Evolutionary conservation across 2,329 filamentous ascomycete species (phyloP).

Genomic region (Cyphellophora europaea): DNA sequence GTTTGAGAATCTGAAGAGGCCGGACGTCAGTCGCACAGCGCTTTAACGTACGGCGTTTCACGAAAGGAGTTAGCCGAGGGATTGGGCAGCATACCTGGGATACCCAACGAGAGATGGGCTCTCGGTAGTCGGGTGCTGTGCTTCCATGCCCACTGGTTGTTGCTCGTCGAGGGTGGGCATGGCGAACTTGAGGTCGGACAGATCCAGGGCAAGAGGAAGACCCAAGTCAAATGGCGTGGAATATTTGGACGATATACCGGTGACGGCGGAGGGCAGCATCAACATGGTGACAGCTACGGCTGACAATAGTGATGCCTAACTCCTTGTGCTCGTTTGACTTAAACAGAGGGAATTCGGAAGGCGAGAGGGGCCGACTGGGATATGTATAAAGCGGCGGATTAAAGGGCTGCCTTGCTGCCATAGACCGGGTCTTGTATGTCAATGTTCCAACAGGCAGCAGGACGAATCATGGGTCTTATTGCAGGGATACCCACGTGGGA

Average conservation of each 20-base stretch:
- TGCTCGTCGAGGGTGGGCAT: neutral
- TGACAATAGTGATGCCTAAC: too few relatives aligned
- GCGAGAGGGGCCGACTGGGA: too few relatives aligned
- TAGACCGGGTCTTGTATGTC: neutral
- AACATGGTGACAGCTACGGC: neutral
- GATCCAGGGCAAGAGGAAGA: neutral
- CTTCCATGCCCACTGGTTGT: neutral
- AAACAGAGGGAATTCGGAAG: too few relatives aligned
- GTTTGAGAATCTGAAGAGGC: neutral
- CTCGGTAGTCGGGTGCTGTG: neutral
- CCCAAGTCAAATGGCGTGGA: neutral
- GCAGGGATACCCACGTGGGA: slow-evolving; percentile 1
- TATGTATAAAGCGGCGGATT: too few relatives aligned
- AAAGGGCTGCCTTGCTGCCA: too few relatives aligned
- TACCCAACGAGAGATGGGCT: neutral
- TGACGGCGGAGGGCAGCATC: neutral
- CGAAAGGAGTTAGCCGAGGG: neutral
- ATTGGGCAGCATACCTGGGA: neutral
- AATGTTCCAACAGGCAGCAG: neutral
- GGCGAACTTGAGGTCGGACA: neutral
- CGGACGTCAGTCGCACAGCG: slow-evolving; percentile 1
- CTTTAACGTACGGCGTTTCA: neutral
- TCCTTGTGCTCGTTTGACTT: too few relatives aligned
- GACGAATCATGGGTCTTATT: neutral
- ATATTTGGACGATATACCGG: neutral